Evolutionary conservation across 1,284 basidiomycete genomes (phyloP).

Genomic region (Microbotryomycetes sp.): DNA sequence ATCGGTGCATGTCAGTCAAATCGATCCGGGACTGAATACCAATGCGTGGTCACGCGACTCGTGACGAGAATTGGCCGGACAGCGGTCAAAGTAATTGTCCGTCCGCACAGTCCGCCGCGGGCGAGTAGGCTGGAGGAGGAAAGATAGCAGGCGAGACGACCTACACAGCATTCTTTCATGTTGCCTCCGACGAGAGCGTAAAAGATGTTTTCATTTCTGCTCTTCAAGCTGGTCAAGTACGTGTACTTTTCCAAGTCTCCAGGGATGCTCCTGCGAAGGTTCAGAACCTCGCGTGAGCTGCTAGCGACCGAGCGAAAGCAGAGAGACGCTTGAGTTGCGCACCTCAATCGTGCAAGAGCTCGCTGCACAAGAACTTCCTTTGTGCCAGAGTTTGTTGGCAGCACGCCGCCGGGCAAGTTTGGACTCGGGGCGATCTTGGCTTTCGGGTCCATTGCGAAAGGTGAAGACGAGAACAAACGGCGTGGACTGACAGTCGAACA

Average conservation of each 20-base stretch:
- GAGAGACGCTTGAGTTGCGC: background rate
- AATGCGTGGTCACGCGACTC: no score
- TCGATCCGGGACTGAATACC: conserved; percentile 6
- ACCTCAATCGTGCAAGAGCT: conserved; percentile 23
- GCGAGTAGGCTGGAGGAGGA: no score
- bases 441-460: background rate
- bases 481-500: no score
- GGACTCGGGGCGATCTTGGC: background rate
- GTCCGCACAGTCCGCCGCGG: background rate
- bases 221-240: conserved; percentile 64
- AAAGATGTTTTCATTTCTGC: conserved; percentile 63
- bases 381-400: conserved; percentile 13
- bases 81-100: background rate
- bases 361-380: conserved; percentile 20
- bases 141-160: background rate
- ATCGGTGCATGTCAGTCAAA: background rate
- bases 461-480: background rate
- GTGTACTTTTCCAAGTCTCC: conserved; percentile 61
- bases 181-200: conserved; percentile 52
- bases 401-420: background rate
- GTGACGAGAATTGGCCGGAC: no score
- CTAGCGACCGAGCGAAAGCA: background rate
- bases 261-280: conserved; percentile 11
- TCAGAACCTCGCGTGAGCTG: background rate
- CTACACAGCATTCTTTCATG: conserved; percentile 48